phyloP scores from a whole-genome alignment of 2,329 filamentous ascomycete genomes.

The Exophiala sp. region DNA sequence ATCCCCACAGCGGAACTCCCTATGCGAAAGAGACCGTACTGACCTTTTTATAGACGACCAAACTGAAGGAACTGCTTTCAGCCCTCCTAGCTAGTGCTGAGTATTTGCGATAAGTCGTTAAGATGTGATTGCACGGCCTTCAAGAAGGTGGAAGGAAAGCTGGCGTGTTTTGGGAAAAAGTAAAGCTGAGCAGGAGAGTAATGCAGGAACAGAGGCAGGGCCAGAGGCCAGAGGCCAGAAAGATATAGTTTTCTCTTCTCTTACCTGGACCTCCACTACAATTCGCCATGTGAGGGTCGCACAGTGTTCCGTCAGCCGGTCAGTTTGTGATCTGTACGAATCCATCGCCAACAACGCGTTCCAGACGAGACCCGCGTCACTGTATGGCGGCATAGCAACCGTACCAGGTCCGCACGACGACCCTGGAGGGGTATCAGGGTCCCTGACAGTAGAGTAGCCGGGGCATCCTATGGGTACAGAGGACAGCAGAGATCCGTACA shows the following conservation, averaged over 20 bases:
- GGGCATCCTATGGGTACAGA: background rate
- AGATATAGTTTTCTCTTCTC: conserved; percentile 10
- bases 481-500: background rate
- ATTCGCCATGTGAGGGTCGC: conserved; percentile 3
- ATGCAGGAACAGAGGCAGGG: conserved; percentile 8
- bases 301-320: conserved; percentile 1
- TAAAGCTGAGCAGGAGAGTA: conserved; percentile 9
- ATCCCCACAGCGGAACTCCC: background rate
- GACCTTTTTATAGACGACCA: background rate
- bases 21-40: background rate
- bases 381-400: conserved; percentile 1
- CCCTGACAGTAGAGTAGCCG: conserved; percentile 1
- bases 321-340: conserved; percentile 1
- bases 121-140: conserved; percentile 7
- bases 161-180: conserved; percentile 5
- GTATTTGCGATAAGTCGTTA: background rate
- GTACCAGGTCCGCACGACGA: background rate
- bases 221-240: background rate
- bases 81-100: no score
- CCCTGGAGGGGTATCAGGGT: conserved; percentile 2
- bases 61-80: no score
- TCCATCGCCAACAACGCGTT: conserved; percentile 11
- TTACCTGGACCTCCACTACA: conserved; percentile 5
- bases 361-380: conserved; percentile 6
- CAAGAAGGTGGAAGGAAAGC: conserved; percentile 1